Conservation (phyloP, 768 basidiomycete species). For the Boletus edulis region DNA sequence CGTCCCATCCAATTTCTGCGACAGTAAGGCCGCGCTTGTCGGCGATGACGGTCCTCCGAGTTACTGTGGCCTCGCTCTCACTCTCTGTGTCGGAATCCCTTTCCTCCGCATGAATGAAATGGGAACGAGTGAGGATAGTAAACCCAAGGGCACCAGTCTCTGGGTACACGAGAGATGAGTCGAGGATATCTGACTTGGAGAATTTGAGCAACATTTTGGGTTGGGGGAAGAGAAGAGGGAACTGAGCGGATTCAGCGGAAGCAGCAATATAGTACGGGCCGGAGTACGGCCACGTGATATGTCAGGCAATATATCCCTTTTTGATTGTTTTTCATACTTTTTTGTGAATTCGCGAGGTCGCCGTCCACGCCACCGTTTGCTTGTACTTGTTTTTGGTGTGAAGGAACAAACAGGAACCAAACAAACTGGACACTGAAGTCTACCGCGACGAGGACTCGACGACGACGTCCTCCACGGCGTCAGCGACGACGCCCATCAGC, state of each 20-base stretch:
- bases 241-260: not conserved
- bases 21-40: constrained; percentile 41
- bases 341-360: constrained; percentile 3
- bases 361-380: constrained; percentile 18
- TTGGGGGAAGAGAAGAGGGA: not conserved
- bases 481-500: constrained; percentile 16
- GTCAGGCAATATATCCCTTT: not conserved
- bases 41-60: constrained; percentile 43
- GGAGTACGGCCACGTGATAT: not conserved
- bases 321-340: not conserved
- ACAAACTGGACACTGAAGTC: constrained; percentile 27
- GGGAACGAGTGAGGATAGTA: constrained; percentile 44
- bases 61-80: constrained; percentile 23
- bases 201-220: constrained; percentile 56
- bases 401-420: constrained; percentile 30
- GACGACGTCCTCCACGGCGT: constrained; percentile 17
- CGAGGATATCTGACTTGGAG: constrained; percentile 55
- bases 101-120: constrained; percentile 27
- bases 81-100: constrained; percentile 30
- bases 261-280: too few relatives aligned
- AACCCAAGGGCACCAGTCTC: constrained; percentile 49
- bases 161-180: constrained; percentile 52
- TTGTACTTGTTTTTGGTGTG: constrained; percentile 30
- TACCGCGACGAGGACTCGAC: constrained; percentile 27
- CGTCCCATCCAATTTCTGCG: constrained; percentile 53